Percentiles rank a stretch among this genome's conserved stretches.
Conservation (phyloP, 2,329 filamentous ascomycete genomes). For the Didymella sp. region DNA sequence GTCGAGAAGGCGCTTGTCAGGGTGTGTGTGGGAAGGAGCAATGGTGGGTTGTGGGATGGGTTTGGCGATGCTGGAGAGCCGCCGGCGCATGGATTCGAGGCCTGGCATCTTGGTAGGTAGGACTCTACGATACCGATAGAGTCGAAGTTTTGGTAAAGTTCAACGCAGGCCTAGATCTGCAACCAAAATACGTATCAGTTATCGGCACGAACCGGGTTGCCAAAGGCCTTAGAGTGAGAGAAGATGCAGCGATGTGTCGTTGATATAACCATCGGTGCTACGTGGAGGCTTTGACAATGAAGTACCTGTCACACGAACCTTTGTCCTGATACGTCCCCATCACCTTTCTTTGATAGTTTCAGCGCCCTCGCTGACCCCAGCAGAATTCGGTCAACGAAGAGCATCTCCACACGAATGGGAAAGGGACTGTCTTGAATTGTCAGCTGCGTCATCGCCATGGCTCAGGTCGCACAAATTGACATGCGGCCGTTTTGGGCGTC, state of each 20-base stretch:
- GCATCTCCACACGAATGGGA: constrained; percentile 8
- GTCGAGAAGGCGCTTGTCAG: constrained; percentile 18
- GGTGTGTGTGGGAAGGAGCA: constrained; percentile 5
- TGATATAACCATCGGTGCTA: constrained; percentile 2
- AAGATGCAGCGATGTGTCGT: neutral
- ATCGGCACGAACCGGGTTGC: neutral
- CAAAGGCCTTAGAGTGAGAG: neutral
- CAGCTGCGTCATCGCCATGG: constrained; percentile 15
- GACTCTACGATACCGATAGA: neutral
- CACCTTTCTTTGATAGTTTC: constrained; percentile 4
- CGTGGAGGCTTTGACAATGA: constrained; percentile 2
- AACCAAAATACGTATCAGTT: neutral
- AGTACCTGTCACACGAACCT: constrained; percentile 10
- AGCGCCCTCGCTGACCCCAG: constrained; percentile 4
- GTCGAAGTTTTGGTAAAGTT: neutral
- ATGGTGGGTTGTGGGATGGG: neutral
- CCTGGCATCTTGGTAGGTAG: constrained; percentile 11
- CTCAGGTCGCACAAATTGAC: constrained; percentile 13
- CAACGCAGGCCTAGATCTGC: neutral
- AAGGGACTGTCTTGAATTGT: constrained; percentile 1
- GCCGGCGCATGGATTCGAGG: constrained; percentile 20
- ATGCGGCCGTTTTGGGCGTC: constrained; percentile 19
- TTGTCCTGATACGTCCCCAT: neutral
- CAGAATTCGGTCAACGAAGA: constrained; percentile 2
- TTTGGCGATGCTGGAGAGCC: constrained; percentile 17